phyloP scores from a whole-genome alignment of 306 rosid species.

The Neltuma alba region DNA sequence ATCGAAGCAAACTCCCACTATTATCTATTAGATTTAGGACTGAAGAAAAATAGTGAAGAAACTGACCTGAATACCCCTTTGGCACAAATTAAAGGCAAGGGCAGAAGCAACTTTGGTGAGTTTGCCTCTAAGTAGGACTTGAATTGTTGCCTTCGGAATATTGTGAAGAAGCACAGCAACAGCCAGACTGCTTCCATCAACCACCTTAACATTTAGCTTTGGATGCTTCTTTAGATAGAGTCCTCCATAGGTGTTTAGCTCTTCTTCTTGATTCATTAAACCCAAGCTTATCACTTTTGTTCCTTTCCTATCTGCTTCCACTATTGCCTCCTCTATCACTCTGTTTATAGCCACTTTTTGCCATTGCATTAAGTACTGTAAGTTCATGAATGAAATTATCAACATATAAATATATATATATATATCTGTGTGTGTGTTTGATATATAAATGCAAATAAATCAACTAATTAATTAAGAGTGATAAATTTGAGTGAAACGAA shows the following conservation, averaged over 20 bases:
- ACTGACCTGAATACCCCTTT: conserved; percentile 57
- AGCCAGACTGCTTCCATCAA: conserved; percentile 75
- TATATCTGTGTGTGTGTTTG: too few relatives aligned
- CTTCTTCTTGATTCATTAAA: conserved; percentile 62
- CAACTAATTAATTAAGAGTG: neutral
- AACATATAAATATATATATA: too few relatives aligned
- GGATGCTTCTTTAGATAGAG: conserved; percentile 54
- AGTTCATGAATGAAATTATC: neutral
- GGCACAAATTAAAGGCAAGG: conserved; percentile 54
- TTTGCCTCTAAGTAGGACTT: conserved; percentile 66
- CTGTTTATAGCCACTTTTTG: conserved; percentile 40
- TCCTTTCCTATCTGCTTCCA: conserved; percentile 45
- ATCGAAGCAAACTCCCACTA: too few relatives aligned
- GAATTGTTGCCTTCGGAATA: conserved; percentile 65
- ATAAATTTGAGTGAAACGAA: neutral
- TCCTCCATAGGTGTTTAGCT: conserved; percentile 64
- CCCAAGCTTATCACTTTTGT: conserved; percentile 51
- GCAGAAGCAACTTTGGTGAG: conserved; percentile 74
- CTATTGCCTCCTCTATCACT: conserved; percentile 52
- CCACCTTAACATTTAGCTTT: conserved; percentile 60
- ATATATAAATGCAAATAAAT: neutral
- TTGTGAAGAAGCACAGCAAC: conserved; percentile 58
- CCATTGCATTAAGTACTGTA: conserved; percentile 39
- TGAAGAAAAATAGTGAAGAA: neutral
- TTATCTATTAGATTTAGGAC: too few relatives aligned